phyloP scores from a whole-genome alignment of 768 basidiomycete genomes.

The Lyophyllum shimeji region DNA sequence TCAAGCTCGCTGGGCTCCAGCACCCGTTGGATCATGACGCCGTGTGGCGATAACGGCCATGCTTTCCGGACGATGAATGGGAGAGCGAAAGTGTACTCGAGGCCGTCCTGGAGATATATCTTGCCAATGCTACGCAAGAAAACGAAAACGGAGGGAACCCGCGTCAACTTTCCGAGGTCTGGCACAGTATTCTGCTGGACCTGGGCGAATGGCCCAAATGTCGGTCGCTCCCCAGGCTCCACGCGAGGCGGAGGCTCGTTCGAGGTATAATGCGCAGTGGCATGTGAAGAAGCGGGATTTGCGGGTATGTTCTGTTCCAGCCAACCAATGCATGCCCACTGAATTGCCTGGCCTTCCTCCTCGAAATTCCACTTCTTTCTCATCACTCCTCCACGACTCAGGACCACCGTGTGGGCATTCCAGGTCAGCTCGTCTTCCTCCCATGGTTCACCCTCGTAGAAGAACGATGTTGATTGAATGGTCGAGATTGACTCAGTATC shows the following conservation, averaged over 20 bases:
- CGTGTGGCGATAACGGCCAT: conserved; percentile 78
- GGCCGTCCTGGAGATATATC: conserved; percentile 68
- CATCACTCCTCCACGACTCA: conserved; percentile 68
- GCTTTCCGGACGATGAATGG: conserved; percentile 80
- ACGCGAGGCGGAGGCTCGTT: conserved; percentile 22
- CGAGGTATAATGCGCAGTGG: conserved; percentile 30
- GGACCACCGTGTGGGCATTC: conserved; percentile 61
- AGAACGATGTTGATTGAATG: conserved; percentile 42
- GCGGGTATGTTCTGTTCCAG: conserved; percentile 50
- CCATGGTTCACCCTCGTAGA: conserved; percentile 36
- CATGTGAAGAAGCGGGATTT: conserved; percentile 24
- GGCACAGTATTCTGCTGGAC: conserved; percentile 39
- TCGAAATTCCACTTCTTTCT: conserved; percentile 72
- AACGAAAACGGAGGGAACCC: conserved; percentile 67
- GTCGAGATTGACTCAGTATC: conserved; percentile 40
- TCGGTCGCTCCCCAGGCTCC: conserved; percentile 32
- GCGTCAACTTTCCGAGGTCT: conserved; percentile 33
- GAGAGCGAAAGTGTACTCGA: conserved; percentile 74
- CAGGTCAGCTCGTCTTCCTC: conserved; percentile 71
- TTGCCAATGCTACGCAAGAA: conserved; percentile 75
- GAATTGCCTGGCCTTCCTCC: conserved; percentile 71
- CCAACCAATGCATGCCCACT: conserved; percentile 78
- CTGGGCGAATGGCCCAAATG: conserved; percentile 56
- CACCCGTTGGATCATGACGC: conserved; percentile 75
- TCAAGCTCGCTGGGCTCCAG: conserved; percentile 65